Evolutionary conservation across 805 yeast genomes (phyloP), one percentile per base, ranked within the genome.

Genomic region (Yamadazyma sp.): DNA sequence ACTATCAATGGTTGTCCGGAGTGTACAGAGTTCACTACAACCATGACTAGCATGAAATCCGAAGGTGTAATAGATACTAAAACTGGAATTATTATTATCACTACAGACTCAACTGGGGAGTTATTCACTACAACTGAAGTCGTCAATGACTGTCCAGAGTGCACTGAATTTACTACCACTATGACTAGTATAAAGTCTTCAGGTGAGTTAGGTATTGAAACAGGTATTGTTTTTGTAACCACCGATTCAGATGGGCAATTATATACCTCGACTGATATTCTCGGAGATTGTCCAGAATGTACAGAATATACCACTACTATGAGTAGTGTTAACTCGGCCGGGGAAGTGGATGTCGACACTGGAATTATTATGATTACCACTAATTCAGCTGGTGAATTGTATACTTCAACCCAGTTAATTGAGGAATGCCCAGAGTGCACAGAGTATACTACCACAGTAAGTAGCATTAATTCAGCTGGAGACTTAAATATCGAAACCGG

Each of bases 1-100:
- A 35, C 10, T 13, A 12, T n/a, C 7, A n/a, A 11, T 13, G 21
- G 4, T 16, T 43, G 47, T 35, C 35, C 38, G 14, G 43, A 37
- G 21, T 43, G 44, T 35, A 39, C 46, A 23, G 41, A 24, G 8
- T 46, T 42, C 33, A 40, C 50, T 30, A 46, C 50, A 8, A 43
- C 47, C 3, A 35, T 40, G 15, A 27, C 33, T 23, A 37, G 37
- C 14, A 39, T 44, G 17, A 42, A 31, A 26, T 43, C 41, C 26
- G 12, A 40, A 43, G n/a, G 40, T 35, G 13, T 31, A 42, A 20
- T 25, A 12, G 10, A 25, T 19, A 37, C 47, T 17, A 38, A 40
- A 11, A 47, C 36, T 10, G 50, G 36, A 13, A 49, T 41, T 22
- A 41, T 35, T n/a, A 25, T 38, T 18, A 39, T 40, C 4, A 33